A percentile compares a stretch with the other conserved stretches of the same genome.
phyloP scores from a whole-genome alignment of 306 rosid genomes.

The Trifolium dubium region DNA sequence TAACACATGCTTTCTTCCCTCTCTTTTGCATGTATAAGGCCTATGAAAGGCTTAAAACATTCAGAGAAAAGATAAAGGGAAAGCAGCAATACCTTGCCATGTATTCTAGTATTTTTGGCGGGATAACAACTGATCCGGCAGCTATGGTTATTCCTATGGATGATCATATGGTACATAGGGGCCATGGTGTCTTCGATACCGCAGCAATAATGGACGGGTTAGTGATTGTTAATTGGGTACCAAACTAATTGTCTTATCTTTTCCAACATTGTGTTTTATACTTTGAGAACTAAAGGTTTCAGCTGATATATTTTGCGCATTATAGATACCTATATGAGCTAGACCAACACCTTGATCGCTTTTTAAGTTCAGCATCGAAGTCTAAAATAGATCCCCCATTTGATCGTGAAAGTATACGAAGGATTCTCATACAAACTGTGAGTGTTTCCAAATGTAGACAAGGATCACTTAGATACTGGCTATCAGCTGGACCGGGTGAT shows the following conservation, averaged over 20 bases:
- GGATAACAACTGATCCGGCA: conserved; percentile 79
- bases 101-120: conserved; percentile 90
- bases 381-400: conserved; percentile 70
- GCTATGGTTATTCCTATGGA: conserved; percentile 90
- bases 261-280: not conserved
- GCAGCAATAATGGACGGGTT: conserved; percentile 88
- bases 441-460: conserved; percentile 84
- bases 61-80: conserved; percentile 58
- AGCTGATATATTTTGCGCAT: conserved; percentile 38
- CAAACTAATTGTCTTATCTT: not conserved
- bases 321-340: conserved; percentile 75
- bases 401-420: conserved; percentile 62
- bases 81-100: conserved; percentile 77
- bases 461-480: conserved; percentile 91
- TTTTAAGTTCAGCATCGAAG: conserved; percentile 72
- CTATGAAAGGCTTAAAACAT: conserved; percentile 55
- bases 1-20: not conserved
- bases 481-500: conserved; percentile 95
- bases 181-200: conserved; percentile 94
- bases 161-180: conserved; percentile 97
- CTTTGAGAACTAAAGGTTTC: conserved; percentile 14
- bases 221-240: conserved; percentile 37
- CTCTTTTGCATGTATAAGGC: conserved; percentile 50
- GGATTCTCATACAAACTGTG: conserved; percentile 76
- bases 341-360: conserved; percentile 89